Base-by-base conservation (phyloP, 805 yeast genomes). In the Suhomyces vadensis region DNA sequence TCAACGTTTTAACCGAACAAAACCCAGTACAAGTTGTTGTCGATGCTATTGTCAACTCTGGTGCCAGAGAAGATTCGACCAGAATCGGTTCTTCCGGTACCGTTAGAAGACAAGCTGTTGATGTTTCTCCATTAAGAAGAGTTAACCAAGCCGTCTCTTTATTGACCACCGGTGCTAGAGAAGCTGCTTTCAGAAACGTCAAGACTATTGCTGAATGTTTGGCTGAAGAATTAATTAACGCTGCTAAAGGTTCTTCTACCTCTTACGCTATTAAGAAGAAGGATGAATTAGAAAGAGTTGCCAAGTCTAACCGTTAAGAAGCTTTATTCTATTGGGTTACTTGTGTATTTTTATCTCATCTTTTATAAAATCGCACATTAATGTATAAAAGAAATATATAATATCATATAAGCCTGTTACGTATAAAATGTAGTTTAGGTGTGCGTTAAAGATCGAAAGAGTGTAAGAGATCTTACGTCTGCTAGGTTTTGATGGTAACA, bases 281-380 rank as follows among this genome's bases (percentile, higher is more conserved):
- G 96, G 99, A 94, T 78, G 99, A 94, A 85, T 87, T 94, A 77
- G 99, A 94, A 86, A 96, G 99, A 87, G 99, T 94, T 78, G 99
- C 99, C 75, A 94, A 94, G 82, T 92, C 99, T 76, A 94, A 94
- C 96, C 99, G 99, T 90, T 94, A 94, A 86, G 63, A 56, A 48
- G 56, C 48, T 49, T 47, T 48, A 20, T 33, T 47, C 35, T 14
- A 8, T 8, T 25, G 35, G 25, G 22, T 40, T 38, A 40, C 33
- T 40, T 40, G 56, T 64, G 62, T 64, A 56, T 58, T 53, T 55
- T 35, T 58, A 56, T 56, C 48, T 52, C 54, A 49, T 54, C 47
- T 44, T 47, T 42, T 42, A 42, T 43, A 35, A 35, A 35, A 20
- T 24, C 41, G 27, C 40, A 38, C 23, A 39, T 50, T 53, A 52